A percentile compares a stretch with the other conserved stretches of the same genome.
These are phyloP conservation scores for Barnettozyma botsteinii DNA, from an alignment of 805 yeast genomes.

Conservation along the genomic window DNA sequence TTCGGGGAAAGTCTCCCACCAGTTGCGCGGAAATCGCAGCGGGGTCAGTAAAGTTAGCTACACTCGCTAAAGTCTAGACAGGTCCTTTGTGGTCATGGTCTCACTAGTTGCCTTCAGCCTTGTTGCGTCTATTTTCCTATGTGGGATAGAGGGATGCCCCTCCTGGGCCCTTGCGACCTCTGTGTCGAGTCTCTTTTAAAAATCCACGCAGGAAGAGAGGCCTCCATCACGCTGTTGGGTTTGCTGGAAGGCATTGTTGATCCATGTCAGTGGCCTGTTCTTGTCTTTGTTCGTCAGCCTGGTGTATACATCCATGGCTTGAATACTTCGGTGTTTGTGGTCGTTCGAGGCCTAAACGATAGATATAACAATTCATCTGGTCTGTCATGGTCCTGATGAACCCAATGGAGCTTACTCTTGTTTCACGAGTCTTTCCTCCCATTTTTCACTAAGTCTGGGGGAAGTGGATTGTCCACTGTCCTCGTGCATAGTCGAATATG, in stretches of 20 bases:
- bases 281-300: constrained; percentile 7
- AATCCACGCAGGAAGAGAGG: too few species aligned
- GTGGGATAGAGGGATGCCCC: constrained; percentile 15
- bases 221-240: too few species aligned
- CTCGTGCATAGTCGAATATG: constrained; percentile 57
- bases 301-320: constrained; percentile 2
- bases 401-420: constrained; percentile 89
- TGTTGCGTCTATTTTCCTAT: too few species aligned
- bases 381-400: constrained; percentile 34
- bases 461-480: constrained; percentile 18
- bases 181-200: neutral
- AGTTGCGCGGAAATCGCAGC: constrained; percentile 56
- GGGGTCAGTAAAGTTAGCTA: constrained; percentile 35
- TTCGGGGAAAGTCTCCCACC: constrained; percentile 93
- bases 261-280: neutral
- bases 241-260: neutral
- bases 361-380: constrained; percentile 59
- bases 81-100: too few species aligned
- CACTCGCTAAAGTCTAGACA: constrained; percentile 30
- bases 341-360: constrained; percentile 48
- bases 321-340: constrained; percentile 57
- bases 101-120: too few species aligned
- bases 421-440: constrained; percentile 49
- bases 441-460: constrained; percentile 15
- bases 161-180: constrained; percentile 21